Base-by-base conservation (phyloP, 1,284 basidiomycete genomes). In the Cryptococcus sp. region DNA sequence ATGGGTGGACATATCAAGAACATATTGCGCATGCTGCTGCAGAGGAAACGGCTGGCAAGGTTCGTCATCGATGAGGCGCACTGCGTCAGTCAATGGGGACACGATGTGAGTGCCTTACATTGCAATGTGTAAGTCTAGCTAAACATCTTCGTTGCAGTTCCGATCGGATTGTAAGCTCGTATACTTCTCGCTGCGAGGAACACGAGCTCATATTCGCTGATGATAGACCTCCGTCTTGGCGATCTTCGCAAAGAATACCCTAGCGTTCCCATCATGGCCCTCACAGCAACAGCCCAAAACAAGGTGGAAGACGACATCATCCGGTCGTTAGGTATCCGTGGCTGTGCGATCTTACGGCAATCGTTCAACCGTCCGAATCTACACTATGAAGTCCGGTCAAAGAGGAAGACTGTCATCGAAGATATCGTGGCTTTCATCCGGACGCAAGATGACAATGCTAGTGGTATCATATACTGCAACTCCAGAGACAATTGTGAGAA, bases 11-110 rank as follows among this genome's bases (percentile, higher is more conserved):
- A 73, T n/a, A 84, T 90, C 60, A 83, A 81, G 65, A 76, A 73
- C 8, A 83, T 88, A 20, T 76, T 97, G 20, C 66, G 76, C 16
- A 76, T 80, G 38, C 80, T 98, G 3, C 82, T 91, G 67, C 66
- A 77, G 1, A 73, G 80, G 15, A 80, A 83, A 3, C 79, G 83
- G 58, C 77, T 99, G 30, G 93, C 92, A 5, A 83, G 95, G 25
- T 96, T 99, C 72, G 93, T 97, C 0, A 84, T 98, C 54, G 96
- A 99, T 72, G 95, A 99, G 72, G 95, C 93, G 1, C 96, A 99
- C 74, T 93, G 93, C 74, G 90, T 98, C 40, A 82, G 81, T 60
- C 80, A 75, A 52, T 81, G 80, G 80, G 80, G 80, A 11, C 79
- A 81, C 61, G 79, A 81, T 64, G 71, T 78, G 60, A 69, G 77